A percentile compares a stretch with the other conserved stretches of the same genome.
These are phyloP conservation scores for Flaveria bidentis DNA, from an alignment of 129 eudicot species.

Conservation along the genomic window DNA sequence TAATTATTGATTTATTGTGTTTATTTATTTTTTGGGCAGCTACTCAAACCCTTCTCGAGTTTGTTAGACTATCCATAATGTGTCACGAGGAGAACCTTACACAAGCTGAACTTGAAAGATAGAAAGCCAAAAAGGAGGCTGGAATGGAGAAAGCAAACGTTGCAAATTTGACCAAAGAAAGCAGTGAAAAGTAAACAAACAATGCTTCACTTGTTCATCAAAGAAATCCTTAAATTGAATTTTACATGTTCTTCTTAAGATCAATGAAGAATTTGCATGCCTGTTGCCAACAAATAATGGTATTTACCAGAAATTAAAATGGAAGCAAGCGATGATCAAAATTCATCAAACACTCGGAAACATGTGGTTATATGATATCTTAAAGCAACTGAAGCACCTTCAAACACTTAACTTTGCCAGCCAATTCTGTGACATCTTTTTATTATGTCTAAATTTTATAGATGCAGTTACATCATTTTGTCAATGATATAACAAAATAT, in stretches of 20 bases:
- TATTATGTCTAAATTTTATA: too few species aligned
- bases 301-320: constrained; percentile 24
- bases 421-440: too few species aligned
- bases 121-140: constrained; percentile 80
- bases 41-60: constrained; percentile 70
- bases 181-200: constrained; percentile 40
- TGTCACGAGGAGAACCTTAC: constrained; percentile 84
- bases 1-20: background rate
- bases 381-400: too few species aligned
- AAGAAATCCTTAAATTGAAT: constrained; percentile 19
- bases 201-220: background rate
- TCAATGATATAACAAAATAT: too few species aligned
- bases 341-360: too few species aligned
- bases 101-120: constrained; percentile 78
- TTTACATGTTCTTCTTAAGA: constrained; percentile 35
- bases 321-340: background rate
- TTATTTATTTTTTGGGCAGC: constrained; percentile 51
- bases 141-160: constrained; percentile 61
- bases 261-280: constrained; percentile 34
- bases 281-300: constrained; percentile 26
- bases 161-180: constrained; percentile 14
- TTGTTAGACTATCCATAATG: constrained; percentile 70
- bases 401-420: too few species aligned
- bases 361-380: too few species aligned
- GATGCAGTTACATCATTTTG: too few species aligned